A percentile compares a stretch with the other conserved stretches of the same genome.
phyloP scores from a whole-genome alignment of 257 asterid genomes.

The Orobanche coerulescens region DNA sequence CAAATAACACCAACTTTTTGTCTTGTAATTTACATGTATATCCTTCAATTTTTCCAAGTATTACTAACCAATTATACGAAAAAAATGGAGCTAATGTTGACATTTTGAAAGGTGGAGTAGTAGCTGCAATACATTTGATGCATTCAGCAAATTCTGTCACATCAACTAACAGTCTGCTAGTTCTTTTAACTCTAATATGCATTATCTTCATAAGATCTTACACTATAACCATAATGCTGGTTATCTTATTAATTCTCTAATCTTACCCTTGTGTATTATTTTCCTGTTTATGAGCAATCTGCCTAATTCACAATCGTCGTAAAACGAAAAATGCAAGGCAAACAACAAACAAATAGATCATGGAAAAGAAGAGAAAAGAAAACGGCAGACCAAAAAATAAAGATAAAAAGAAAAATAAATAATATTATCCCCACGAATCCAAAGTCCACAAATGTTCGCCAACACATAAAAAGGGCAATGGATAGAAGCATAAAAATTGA shows the following conservation, averaged over 20 bases:
- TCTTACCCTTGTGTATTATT: not conserved
- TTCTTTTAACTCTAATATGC: not conserved
- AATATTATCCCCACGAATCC: too few species aligned
- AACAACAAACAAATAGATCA: not conserved
- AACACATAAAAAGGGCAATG: not conserved
- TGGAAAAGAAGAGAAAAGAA: not conserved
- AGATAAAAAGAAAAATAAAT: not conserved
- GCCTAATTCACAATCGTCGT: too few species aligned
- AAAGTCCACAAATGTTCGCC: not conserved
- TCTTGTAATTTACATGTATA: too few species aligned
- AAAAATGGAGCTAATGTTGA: not conserved
- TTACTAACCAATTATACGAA: too few species aligned
- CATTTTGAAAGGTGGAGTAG: too few species aligned
- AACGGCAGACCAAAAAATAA: not conserved
- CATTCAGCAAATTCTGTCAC: too few species aligned
- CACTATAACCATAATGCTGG: not conserved
- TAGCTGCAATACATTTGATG: too few species aligned
- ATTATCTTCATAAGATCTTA: not conserved
- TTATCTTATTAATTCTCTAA: not conserved
- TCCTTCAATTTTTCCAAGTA: too few species aligned
- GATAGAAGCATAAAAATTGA: not conserved
- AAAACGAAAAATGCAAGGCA: not conserved
- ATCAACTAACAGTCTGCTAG: too few species aligned
- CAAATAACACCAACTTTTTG: too few species aligned
- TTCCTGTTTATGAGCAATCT: not conserved